These are phyloP conservation scores for Bacidia rubella DNA, from an alignment of 495 filamentous ascomycete genomes.

Conservation along the genomic window DNA sequence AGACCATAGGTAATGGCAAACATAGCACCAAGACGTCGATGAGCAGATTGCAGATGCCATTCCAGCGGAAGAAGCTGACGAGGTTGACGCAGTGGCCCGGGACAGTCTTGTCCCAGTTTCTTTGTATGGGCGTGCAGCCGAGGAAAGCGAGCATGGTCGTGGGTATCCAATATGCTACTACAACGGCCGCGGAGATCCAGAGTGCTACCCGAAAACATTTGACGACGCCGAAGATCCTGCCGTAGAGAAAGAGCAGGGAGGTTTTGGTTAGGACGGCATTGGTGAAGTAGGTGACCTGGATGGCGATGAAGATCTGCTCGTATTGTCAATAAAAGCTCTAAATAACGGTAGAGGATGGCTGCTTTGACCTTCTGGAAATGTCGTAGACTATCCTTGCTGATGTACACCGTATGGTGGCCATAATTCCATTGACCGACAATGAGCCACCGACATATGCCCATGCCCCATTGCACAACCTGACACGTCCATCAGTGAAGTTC, in stretches of 20 bases:
- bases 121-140: slow-evolving; percentile 29
- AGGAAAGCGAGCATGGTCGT: slow-evolving; percentile 29
- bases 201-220: slow-evolving; percentile 24
- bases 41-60: slow-evolving; percentile 31
- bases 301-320: slow-evolving; percentile 35
- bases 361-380: slow-evolving; percentile 23
- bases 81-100: slow-evolving; percentile 26
- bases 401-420: slow-evolving; percentile 8
- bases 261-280: slow-evolving; percentile 32
- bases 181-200: slow-evolving; percentile 16
- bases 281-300: slow-evolving; percentile 33
- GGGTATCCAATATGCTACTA: slow-evolving; percentile 24
- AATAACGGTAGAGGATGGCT: background rate
- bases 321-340: too few species aligned
- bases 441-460: slow-evolving; percentile 5
- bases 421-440: slow-evolving; percentile 1
- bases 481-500: background rate
- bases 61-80: slow-evolving; percentile 29
- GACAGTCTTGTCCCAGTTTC: slow-evolving; percentile 30
- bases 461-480: slow-evolving; percentile 12
- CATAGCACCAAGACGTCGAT: slow-evolving; percentile 32
- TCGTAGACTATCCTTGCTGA: slow-evolving; percentile 18
- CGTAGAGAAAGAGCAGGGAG: slow-evolving; percentile 35
- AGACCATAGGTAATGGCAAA: slow-evolving; percentile 32
- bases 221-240: slow-evolving; percentile 29